Base-by-base conservation (phyloP, 768 basidiomycete species). In the Hygrophorus russula region DNA sequence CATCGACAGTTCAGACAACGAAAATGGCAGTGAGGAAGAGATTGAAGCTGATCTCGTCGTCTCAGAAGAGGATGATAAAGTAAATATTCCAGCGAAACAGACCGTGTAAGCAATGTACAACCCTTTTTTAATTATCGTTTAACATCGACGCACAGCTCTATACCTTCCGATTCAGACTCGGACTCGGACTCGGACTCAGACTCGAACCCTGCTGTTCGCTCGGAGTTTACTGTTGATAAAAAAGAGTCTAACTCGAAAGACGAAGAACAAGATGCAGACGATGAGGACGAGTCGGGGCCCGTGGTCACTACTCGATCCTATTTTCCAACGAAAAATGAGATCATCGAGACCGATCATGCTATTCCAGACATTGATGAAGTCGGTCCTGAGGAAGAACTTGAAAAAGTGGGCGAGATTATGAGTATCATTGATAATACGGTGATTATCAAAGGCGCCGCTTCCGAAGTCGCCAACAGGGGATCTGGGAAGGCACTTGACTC, bases 401-500 rank as follows among this genome's bases (percentile, higher is more conserved):
- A 87, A 54, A 74, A 68, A 54, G 78, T 88, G 2, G 90, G 90
- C 41, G 80, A 87, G 49, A 65, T 94, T 19, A 75, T 80, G 70
- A 82, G 70, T 48, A 72, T 91, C 43, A 64, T 91, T 32, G 79
- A 77, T 50, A 75, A 74, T 31, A 71, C 79, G 27, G 85, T 80
- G 39, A 82, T 92, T 42, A 68, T 94, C 36, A 77, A 69, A 48
- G 90, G 87, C 17, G 50, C 69, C 10, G 59, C 71, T 0, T 69
- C 70, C 31, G 63, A 66, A 13, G 50, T 59, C 43, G 53, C 62
- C 4, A 66, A 63, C 45, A 63, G 70, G 39, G 69, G 70, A 2
- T 75, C 73, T 41, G 74, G 78, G 49, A 69, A 68, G 28, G 78
- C 86, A 32, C 69, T 98, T 33, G 93, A 97, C 59, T 81, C 78